phyloP scores from a whole-genome alignment of 768 basidiomycete genomes.

The Psilocybe azurescens region DNA sequence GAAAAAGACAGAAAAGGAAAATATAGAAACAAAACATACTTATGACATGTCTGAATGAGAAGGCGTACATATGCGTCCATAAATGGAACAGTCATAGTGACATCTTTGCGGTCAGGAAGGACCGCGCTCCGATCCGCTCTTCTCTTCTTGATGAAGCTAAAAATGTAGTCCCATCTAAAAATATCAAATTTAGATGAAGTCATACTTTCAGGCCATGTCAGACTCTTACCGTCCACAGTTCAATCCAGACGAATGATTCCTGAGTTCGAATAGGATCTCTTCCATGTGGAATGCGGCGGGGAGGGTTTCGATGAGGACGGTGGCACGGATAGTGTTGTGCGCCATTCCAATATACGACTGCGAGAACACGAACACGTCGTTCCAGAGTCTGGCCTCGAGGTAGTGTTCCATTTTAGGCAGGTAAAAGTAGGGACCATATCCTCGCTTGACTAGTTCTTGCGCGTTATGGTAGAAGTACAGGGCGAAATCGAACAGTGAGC shows the following conservation, averaged over 20 bases:
- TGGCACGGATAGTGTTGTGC: slow-evolving; percentile 88
- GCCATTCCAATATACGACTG: slow-evolving; percentile 89
- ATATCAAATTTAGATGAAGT: slow-evolving; percentile 23
- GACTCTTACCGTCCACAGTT: slow-evolving; percentile 87
- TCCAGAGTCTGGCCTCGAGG: slow-evolving; percentile 95
- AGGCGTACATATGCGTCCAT: slow-evolving; percentile 97
- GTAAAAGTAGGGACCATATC: slow-evolving; percentile 95
- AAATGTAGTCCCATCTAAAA: slow-evolving; percentile 90
- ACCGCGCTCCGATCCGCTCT: slow-evolving; percentile 89
- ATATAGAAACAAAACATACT: slow-evolving; percentile 47
- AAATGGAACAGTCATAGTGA: slow-evolving; percentile 98
- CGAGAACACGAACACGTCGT: slow-evolving; percentile 94
- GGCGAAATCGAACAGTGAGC: slow-evolving; percentile 95
- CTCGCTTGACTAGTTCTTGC: slow-evolving; percentile 85
- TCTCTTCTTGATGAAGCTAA: slow-evolving; percentile 98
- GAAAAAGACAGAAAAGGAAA: background rate
- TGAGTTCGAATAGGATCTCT: slow-evolving; percentile 95
- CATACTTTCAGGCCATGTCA: slow-evolving; percentile 11
- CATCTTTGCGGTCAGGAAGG: slow-evolving; percentile 94
- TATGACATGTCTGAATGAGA: slow-evolving; percentile 98
- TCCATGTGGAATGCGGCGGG: slow-evolving; percentile 99
- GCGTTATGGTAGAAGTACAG: slow-evolving; percentile 99
- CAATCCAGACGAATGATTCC: slow-evolving; percentile 93
- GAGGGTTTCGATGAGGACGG: slow-evolving; percentile 95
- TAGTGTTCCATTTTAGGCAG: slow-evolving; percentile 99